phyloP scores from a whole-genome alignment of 2,329 filamentous ascomycete species.

The Microcyclospora pomicola region DNA sequence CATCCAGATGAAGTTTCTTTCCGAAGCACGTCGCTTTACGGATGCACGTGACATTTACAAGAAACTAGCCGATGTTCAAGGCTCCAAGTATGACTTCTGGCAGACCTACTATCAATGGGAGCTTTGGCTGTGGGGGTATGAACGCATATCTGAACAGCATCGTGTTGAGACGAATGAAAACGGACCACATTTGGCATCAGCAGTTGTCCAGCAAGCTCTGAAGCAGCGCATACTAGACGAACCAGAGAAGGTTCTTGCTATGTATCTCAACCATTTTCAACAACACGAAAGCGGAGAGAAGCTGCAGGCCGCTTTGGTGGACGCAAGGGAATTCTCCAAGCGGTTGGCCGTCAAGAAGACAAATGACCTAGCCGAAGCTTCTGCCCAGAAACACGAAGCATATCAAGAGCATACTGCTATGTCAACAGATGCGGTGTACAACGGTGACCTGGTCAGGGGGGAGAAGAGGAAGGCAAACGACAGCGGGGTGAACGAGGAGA shows the following conservation, averaged over 20 bases:
- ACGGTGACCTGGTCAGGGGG: conserved; percentile 13
- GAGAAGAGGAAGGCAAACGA: conserved; percentile 64
- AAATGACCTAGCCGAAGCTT: conserved; percentile 49
- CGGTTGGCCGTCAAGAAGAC: conserved; percentile 50
- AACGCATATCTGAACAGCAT: conserved; percentile 37
- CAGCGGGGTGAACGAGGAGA: conserved; percentile 33
- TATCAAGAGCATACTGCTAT: conserved; percentile 21
- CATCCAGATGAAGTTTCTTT: conserved; percentile 83
- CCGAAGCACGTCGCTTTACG: conserved; percentile 64
- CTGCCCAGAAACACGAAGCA: conserved; percentile 39
- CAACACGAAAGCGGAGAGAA: conserved; percentile 72
- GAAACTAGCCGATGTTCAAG: conserved; percentile 49
- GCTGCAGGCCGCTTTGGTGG: conserved; percentile 59
- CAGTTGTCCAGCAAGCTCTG: conserved; percentile 59
- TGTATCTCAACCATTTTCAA: conserved; percentile 70
- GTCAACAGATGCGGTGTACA: conserved; percentile 12
- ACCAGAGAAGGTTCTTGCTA: conserved; percentile 61
- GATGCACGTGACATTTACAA: conserved; percentile 69
- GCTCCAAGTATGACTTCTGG: conserved; percentile 86
- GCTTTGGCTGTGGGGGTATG: conserved; percentile 54
- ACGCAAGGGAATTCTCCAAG: conserved; percentile 55
- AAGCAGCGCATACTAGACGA: conserved; percentile 51
- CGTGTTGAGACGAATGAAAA: conserved; percentile 40
- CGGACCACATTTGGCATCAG: conserved; percentile 60
- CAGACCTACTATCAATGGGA: conserved; percentile 85